Percentiles rank a stretch among this genome's conserved stretches.
Evolutionary conservation across 305 asterid genomes (phyloP).

Genomic region (Fraxinus xanthoxyloides): DNA sequence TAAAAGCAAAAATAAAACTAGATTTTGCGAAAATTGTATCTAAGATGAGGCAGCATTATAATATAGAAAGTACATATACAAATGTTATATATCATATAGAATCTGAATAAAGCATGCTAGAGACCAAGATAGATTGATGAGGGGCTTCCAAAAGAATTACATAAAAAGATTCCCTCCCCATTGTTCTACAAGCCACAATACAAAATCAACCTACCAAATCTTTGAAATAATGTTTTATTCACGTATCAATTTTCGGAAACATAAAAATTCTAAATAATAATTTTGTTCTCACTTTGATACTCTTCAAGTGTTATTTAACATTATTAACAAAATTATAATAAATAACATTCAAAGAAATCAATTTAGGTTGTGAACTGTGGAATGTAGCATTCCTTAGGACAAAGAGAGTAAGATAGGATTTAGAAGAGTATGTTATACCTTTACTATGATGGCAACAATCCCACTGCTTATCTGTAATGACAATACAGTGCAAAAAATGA

Average conservation of each 20-base stretch:
- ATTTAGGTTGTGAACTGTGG: neutral
- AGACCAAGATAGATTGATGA: neutral
- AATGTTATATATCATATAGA: neutral
- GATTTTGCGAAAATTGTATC: neutral
- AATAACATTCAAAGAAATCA: neutral
- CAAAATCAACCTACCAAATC: neutral
- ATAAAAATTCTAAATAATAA: neutral
- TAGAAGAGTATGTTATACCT: conserved; percentile 46
- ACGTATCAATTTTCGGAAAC: neutral
- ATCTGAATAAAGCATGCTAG: neutral
- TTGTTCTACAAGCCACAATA: neutral
- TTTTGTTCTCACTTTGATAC: neutral
- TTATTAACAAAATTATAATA: neutral
- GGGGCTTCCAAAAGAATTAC: neutral
- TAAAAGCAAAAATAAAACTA: conserved; percentile 1
- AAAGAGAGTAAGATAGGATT: neutral
- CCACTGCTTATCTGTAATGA: conserved; percentile 61
- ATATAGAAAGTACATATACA: neutral
- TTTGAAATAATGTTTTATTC: neutral
- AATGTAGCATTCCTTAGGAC: neutral
- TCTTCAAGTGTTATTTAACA: neutral
- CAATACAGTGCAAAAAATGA: conserved; percentile 19
- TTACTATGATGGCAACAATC: conserved; percentile 75
- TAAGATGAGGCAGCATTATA: neutral
- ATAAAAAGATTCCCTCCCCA: neutral